These are phyloP conservation scores for Hirschfeldia incana DNA, from an alignment of 345 rosid genomes.

Conservation along the genomic window DNA sequence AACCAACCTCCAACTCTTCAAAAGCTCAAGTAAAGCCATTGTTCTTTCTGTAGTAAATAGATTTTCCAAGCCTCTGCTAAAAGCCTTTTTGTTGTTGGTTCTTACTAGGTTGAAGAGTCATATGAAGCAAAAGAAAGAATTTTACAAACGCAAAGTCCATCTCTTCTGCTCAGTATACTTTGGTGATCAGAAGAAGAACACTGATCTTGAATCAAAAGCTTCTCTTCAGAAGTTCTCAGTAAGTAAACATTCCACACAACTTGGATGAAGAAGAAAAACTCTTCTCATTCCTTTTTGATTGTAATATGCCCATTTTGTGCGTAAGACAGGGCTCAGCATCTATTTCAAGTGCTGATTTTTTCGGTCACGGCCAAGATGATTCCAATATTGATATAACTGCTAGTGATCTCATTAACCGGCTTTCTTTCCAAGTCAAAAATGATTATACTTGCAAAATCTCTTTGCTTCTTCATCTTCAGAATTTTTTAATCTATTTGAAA, in stretches of 20 bases:
- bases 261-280: not conserved
- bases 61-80: not conserved
- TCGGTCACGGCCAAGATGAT: slow-evolving; percentile 62
- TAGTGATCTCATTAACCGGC: slow-evolving; percentile 79
- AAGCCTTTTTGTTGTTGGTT: not conserved
- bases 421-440: slow-evolving; percentile 83
- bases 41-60: not conserved
- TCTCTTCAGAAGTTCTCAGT: slow-evolving; percentile 94
- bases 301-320: not conserved
- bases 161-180: slow-evolving; percentile 86
- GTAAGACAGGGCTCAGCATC: slow-evolving; percentile 73
- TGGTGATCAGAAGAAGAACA: slow-evolving; percentile 65
- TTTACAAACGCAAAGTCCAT: slow-evolving; percentile 96
- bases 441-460: not conserved
- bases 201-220: slow-evolving; percentile 72
- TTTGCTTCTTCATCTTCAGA: not conserved
- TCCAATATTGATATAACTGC: slow-evolving; percentile 74
- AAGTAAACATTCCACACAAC: slow-evolving; percentile 31
- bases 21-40: slow-evolving; percentile 59
- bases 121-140: slow-evolving; percentile 96
- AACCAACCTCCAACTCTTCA: slow-evolving; percentile 58
- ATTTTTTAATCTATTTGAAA: not conserved
- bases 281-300: not conserved
- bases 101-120: slow-evolving; percentile 71
- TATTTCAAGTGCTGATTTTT: slow-evolving; percentile 95